Percentiles rank a stretch among this genome's conserved stretches.
These are phyloP conservation scores for Fusarium camptoceras DNA, from an alignment of 2,329 filamentous ascomycete species.

Conservation along the genomic window DNA sequence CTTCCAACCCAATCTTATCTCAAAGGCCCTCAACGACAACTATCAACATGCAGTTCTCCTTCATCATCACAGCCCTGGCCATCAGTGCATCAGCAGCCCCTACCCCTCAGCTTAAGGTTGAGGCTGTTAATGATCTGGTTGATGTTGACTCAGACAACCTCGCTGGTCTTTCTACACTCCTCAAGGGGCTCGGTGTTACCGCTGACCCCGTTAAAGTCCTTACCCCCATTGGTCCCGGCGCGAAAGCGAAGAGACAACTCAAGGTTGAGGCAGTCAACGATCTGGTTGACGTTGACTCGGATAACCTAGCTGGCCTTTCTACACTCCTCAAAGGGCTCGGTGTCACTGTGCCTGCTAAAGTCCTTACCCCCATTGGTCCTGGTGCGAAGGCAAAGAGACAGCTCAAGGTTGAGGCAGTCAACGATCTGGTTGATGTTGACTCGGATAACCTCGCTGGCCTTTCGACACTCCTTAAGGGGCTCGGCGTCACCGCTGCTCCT, in stretches of 20 bases:
- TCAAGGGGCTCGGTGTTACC: not conserved
- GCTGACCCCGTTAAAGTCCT: not conserved
- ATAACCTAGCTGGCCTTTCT: no score
- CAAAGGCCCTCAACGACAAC: not conserved
- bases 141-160: not conserved
- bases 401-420: no score
- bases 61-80: not conserved
- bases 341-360: no score
- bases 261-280: no score
- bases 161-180: not conserved
- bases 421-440: no score
- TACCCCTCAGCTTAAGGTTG: not conserved
- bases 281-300: no score
- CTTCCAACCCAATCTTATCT: not conserved
- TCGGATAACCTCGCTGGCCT: no score
- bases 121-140: not conserved
- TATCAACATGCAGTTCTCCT: not conserved
- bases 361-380: not conserved
- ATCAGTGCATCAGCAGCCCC: not conserved
- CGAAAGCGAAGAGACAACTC: not conserved
- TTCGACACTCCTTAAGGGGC: no score
- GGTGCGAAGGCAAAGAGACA: not conserved
- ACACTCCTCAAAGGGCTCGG: no score
- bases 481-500: no score
- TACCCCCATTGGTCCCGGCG: not conserved